These are phyloP conservation scores for Ceratocystis colombiana DNA, from an alignment of 2,329 filamentous ascomycete genomes.

Conservation along the genomic window DNA sequence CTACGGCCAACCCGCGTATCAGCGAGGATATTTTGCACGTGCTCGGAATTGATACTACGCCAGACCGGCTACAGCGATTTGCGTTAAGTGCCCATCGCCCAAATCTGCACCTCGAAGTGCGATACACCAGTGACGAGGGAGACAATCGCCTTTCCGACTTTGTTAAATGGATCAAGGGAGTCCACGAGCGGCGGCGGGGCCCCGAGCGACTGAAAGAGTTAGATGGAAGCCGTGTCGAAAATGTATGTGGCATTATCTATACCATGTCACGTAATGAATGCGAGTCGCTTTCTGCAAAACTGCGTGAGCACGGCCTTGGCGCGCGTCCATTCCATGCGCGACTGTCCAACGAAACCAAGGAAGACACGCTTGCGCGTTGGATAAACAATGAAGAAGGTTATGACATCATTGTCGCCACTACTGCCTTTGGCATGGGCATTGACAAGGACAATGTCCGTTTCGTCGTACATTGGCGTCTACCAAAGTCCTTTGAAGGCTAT, in stretches of 20 bases:
- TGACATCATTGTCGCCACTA: conserved; percentile 89
- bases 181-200: conserved; percentile 57
- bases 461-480: conserved; percentile 86
- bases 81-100: conserved; percentile 73
- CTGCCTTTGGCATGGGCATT: conserved; percentile 95
- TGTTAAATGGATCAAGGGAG: conserved; percentile 61
- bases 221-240: conserved; percentile 47
- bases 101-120: conserved; percentile 84
- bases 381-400: conserved; percentile 64
- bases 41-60: conserved; percentile 53
- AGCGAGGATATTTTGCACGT: conserved; percentile 71
- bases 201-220: conserved; percentile 52
- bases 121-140: conserved; percentile 67
- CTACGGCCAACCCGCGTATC: conserved; percentile 74
- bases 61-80: conserved; percentile 58
- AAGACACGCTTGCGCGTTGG: conserved; percentile 61
- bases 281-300: conserved; percentile 55
- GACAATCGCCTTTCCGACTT: conserved; percentile 65
- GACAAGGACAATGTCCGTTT: conserved; percentile 93
- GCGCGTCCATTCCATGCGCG: conserved; percentile 65
- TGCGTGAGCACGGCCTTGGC: conserved; percentile 59
- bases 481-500: conserved; percentile 90
- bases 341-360: conserved; percentile 56
- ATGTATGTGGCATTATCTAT: conserved; percentile 70
- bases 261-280: conserved; percentile 66